phyloP scores from a whole-genome alignment of 768 basidiomycete species.

The Lactarius quietus region DNA sequence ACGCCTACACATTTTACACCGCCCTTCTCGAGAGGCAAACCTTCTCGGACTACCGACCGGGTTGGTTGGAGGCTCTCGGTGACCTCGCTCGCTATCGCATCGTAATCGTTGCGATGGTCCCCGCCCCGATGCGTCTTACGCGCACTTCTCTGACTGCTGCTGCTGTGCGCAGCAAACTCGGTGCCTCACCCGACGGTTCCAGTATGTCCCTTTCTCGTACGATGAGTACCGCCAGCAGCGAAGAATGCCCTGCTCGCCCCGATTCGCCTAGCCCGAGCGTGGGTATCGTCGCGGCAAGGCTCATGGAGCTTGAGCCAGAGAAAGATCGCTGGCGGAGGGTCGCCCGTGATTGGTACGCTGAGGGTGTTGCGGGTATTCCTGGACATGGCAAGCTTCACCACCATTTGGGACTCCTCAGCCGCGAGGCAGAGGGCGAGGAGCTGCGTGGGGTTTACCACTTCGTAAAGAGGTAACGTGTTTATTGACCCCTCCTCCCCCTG shows the following conservation, averaged over 20 bases:
- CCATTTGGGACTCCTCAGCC: slow-evolving; percentile 82
- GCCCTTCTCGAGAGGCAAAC: slow-evolving; percentile 79
- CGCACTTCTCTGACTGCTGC: slow-evolving; percentile 53
- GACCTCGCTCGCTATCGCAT: slow-evolving; percentile 94
- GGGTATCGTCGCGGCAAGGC: slow-evolving; percentile 75
- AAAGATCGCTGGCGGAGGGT: slow-evolving; percentile 89
- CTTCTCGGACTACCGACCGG: slow-evolving; percentile 64
- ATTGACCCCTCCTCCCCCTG: neutral
- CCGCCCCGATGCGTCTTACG: slow-evolving; percentile 38
- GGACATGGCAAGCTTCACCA: slow-evolving; percentile 95
- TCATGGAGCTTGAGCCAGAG: slow-evolving; percentile 85
- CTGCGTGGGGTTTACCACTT: slow-evolving; percentile 89
- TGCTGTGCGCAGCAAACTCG: slow-evolving; percentile 42
- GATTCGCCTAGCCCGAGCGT: slow-evolving; percentile 59
- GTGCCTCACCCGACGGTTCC: slow-evolving; percentile 24
- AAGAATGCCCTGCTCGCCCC: slow-evolving; percentile 28
- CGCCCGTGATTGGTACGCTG: slow-evolving; percentile 90
- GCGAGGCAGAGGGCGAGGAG: slow-evolving; percentile 81
- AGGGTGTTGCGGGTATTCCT: slow-evolving; percentile 82
- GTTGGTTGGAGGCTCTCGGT: slow-evolving; percentile 96
- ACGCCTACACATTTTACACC: slow-evolving; percentile 92
- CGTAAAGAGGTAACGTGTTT: slow-evolving; percentile 71
- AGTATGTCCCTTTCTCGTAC: slow-evolving; percentile 18
- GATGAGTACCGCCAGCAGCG: slow-evolving; percentile 20
- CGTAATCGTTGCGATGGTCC: slow-evolving; percentile 87